phyloP scores from a whole-genome alignment of 345 rosid genomes.

The Melaleuca quinquenervia region DNA sequence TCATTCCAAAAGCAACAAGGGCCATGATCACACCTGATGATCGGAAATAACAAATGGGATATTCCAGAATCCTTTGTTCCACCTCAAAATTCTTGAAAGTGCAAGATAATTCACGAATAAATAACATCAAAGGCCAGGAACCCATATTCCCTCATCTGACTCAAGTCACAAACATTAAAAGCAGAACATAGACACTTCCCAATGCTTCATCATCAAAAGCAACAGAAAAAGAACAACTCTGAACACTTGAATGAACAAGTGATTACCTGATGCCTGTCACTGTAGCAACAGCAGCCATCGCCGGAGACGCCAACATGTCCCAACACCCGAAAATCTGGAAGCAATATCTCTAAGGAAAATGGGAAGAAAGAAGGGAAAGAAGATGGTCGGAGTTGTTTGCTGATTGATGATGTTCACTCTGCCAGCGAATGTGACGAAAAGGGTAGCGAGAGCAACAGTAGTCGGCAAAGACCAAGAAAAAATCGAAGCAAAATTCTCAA shows the following conservation, averaged over 20 bases:
- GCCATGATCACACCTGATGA: constrained; percentile 67
- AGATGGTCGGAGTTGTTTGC: neutral
- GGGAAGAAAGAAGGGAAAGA: neutral
- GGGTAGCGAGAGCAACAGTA: neutral
- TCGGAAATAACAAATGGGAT: constrained; percentile 55
- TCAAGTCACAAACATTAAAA: neutral
- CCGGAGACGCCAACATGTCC: neutral
- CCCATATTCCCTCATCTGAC: neutral
- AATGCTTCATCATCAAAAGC: neutral
- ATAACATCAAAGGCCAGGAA: neutral
- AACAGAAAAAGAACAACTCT: neutral
- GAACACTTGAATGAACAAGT: neutral
- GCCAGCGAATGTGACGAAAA: neutral
- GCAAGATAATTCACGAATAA: neutral
- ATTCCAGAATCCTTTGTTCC: constrained; percentile 24
- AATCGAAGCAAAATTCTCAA: neutral
- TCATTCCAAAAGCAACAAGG: constrained; percentile 32
- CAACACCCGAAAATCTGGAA: neutral
- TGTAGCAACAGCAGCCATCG: neutral
- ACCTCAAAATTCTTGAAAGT: constrained; percentile 12
- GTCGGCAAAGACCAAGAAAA: neutral
- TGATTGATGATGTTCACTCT: neutral
- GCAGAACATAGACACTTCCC: neutral
- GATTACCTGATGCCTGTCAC: neutral
- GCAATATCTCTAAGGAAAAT: neutral